phyloP scores from a whole-genome alignment of 192 early-diverging fungal genomes.

The Umbelopsis ramanniana region DNA sequence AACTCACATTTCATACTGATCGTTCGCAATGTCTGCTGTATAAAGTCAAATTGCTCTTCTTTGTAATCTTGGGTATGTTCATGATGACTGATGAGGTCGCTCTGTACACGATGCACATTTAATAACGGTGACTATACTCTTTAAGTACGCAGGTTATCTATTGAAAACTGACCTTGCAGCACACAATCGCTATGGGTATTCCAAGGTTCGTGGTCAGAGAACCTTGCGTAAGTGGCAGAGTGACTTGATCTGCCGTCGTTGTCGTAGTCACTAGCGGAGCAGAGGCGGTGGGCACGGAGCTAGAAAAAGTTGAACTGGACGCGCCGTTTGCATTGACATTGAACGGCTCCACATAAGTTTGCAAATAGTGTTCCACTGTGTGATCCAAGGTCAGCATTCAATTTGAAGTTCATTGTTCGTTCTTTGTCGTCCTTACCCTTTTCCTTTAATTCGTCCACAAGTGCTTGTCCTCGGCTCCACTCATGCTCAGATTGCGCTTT shows the following conservation, averaged over 20 bases:
- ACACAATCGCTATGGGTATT: conserved; percentile 88
- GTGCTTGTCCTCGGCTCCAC: conserved; percentile 69
- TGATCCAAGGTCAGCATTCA: neutral
- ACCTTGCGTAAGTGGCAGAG: conserved; percentile 77
- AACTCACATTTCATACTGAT: conserved; percentile 86
- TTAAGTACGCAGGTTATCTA: neutral
- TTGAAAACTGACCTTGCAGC: conserved; percentile 68
- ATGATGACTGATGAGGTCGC: conserved; percentile 71
- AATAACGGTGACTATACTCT: neutral
- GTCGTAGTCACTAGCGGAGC: conserved; percentile 34
- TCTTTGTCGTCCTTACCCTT: conserved; percentile 42
- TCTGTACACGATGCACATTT: conserved; percentile 17
- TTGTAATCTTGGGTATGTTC: conserved; percentile 84
- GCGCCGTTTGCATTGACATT: conserved; percentile 17
- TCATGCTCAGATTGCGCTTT: conserved; percentile 42
- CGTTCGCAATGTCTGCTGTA: conserved; percentile 90
- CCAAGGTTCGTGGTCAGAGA: conserved; percentile 86
- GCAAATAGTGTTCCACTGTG: conserved; percentile 69
- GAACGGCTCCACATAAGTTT: conserved; percentile 69
- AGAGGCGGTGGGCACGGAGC: conserved; percentile 34
- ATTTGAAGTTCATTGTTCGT: neutral
- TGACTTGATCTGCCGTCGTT: conserved; percentile 52
- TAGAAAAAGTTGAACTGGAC: conserved; percentile 34
- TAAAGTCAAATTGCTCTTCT: conserved; percentile 95
- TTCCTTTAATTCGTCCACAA: conserved; percentile 74